A percentile compares a stretch with the other conserved stretches of the same genome.
Evolutionary conservation across 148 eudicot species (phyloP).

Genomic region (Persicaria tinctoria): DNA sequence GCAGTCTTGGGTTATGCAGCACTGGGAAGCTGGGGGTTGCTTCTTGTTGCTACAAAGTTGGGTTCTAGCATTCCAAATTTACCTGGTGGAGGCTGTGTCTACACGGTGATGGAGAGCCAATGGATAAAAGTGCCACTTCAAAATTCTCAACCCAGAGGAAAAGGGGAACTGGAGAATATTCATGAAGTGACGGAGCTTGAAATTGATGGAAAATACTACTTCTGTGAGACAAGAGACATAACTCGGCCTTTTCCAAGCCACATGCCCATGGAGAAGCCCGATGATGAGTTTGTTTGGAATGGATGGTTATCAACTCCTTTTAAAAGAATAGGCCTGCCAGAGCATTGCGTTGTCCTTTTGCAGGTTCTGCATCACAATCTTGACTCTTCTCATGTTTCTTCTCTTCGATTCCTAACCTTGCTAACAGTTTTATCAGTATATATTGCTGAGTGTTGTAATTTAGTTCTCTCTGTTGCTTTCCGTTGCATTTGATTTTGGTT

Average conservation of each 20-base stretch:
- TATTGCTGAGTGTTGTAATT: background rate
- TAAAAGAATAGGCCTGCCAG: constrained; percentile 73
- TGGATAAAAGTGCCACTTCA: constrained; percentile 86
- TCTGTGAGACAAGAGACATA: constrained; percentile 84
- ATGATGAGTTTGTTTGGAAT: constrained; percentile 96
- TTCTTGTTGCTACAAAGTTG: constrained; percentile 88
- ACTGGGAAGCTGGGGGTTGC: constrained; percentile 61
- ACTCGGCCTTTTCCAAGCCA: constrained; percentile 92
- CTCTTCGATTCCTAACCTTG: background rate
- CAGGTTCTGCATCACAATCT: constrained; percentile 48
- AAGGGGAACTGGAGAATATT: constrained; percentile 76
- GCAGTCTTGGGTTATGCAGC: constrained; percentile 91
- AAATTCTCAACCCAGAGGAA: constrained; percentile 75
- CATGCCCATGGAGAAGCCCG: constrained; percentile 65
- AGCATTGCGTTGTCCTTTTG: constrained; percentile 79
- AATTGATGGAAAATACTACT: constrained; percentile 89
- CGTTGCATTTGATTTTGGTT: background rate
- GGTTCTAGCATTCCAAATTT: constrained; percentile 59
- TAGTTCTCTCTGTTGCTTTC: background rate
- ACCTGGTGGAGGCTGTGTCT: constrained; percentile 86
- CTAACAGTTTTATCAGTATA: background rate
- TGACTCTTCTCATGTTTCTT: too few species aligned
- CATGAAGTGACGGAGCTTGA: constrained; percentile 78
- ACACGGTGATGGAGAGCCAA: constrained; percentile 78
- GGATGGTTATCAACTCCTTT: constrained; percentile 79